A percentile compares a stretch with the other conserved stretches of the same genome.
Conservation (phyloP, 2,329 filamentous ascomycete genomes). For the Aspergillus sp. region DNA sequence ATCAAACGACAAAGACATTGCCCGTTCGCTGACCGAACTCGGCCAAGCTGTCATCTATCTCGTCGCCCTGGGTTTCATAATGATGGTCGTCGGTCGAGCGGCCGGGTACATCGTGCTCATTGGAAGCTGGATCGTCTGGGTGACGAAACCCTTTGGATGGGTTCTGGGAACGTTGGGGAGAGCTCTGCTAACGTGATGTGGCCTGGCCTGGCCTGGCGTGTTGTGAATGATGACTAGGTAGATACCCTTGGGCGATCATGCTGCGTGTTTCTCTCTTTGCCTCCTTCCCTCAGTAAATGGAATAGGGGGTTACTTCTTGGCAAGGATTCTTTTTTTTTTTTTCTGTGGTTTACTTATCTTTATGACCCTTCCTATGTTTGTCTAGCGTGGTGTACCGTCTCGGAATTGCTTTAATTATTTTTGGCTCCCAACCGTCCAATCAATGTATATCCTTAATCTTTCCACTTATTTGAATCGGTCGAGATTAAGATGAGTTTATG, state of each 20-base stretch:
- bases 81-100: conserved; percentile 30
- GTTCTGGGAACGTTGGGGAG: conserved; percentile 28
- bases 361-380: background rate
- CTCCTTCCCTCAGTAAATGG: background rate
- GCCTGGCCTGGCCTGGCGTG: background rate
- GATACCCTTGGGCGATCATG: background rate
- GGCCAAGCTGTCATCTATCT: conserved; percentile 36
- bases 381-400: background rate
- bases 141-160: conserved; percentile 35
- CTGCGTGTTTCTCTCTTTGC: background rate
- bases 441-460: background rate
- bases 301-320: background rate
- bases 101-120: conserved; percentile 34
- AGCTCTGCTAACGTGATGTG: conserved; percentile 24
- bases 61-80: conserved; percentile 31
- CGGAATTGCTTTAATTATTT: background rate
- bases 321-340: background rate
- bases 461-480: background rate
- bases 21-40: conserved; percentile 29
- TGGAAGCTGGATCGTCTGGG: conserved; percentile 38
- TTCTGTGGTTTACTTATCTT: background rate
- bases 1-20: conserved; percentile 28
- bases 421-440: background rate
- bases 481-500: background rate
- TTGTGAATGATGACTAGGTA: background rate